Evolutionary conservation across 2,329 filamentous ascomycete species (phyloP).

Genomic region (Ophiobolus disseminans): DNA sequence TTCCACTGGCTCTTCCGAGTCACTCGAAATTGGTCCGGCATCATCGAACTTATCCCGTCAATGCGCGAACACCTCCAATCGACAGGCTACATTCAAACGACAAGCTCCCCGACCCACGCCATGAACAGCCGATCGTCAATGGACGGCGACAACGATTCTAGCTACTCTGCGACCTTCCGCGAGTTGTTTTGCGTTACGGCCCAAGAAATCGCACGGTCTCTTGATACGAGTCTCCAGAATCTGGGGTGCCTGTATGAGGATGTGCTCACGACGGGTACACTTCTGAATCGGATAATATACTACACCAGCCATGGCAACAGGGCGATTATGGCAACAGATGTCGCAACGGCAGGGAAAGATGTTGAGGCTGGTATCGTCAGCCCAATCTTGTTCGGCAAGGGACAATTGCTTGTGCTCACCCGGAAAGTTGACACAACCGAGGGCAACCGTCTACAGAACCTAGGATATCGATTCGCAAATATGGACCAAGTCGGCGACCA

Average conservation of each 20-base stretch:
- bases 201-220: slow-evolving; percentile 71
- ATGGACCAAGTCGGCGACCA: slow-evolving; percentile 66
- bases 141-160: slow-evolving; percentile 61
- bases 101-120: slow-evolving; percentile 19
- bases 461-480: slow-evolving; percentile 78
- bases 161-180: slow-evolving; percentile 79
- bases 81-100: slow-evolving; percentile 33
- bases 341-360: slow-evolving; percentile 37
- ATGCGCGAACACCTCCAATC: slow-evolving; percentile 77
- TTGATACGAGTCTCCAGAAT: slow-evolving; percentile 68
- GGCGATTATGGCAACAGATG: slow-evolving; percentile 33
- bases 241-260: slow-evolving; percentile 78
- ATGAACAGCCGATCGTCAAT: slow-evolving; percentile 28
- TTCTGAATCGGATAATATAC: slow-evolving; percentile 67
- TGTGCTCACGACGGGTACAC: slow-evolving; percentile 70
- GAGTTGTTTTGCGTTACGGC: slow-evolving; percentile 85
- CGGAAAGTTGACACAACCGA: slow-evolving; percentile 68
- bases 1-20: slow-evolving; percentile 90
- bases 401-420: slow-evolving; percentile 82
- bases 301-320: slow-evolving; percentile 25
- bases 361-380: slow-evolving; percentile 48
- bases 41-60: slow-evolving; percentile 70
- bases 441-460: slow-evolving; percentile 68
- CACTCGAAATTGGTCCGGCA: slow-evolving; percentile 75
- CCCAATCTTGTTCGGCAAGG: slow-evolving; percentile 64